Conservation (phyloP, 352 stramenopile genomes). For the Globisporangium parvum region DNA sequence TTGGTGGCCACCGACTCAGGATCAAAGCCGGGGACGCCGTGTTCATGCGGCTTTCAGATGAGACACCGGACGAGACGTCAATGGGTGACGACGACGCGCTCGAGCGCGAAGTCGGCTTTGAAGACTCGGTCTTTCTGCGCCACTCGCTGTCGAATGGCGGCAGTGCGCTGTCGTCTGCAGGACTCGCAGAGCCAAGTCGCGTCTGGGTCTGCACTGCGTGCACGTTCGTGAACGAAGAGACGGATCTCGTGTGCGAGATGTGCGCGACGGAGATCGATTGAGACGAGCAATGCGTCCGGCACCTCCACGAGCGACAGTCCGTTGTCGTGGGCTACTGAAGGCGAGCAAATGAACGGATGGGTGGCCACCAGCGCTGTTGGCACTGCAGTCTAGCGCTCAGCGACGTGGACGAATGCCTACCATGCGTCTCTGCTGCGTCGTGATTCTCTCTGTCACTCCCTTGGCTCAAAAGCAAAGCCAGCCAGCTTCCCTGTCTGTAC, state of each 20-base stretch:
- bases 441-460: background rate
- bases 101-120: constrained; percentile 69
- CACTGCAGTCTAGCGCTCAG: background rate
- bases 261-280: constrained; percentile 44
- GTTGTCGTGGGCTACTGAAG: background rate
- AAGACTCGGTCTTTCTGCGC: constrained; percentile 63
- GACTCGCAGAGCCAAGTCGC: constrained; percentile 19
- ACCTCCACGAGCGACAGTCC: background rate
- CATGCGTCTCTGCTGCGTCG: background rate
- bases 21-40: constrained; percentile 71
- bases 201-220: constrained; percentile 74
- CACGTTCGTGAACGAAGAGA: constrained; percentile 74
- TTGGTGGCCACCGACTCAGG: constrained; percentile 15
- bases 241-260: constrained; percentile 55
- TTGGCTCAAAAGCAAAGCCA: background rate
- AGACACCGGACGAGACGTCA: constrained; percentile 49
- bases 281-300: background rate
- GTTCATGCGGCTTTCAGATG: constrained; percentile 63
- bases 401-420: background rate
- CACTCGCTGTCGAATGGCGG: constrained; percentile 13
- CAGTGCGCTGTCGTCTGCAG: constrained; percentile 7
- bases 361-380: no score
- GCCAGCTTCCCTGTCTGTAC: no score
- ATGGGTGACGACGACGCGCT: constrained; percentile 33
- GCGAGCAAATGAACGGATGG: no score